Evolutionary conservation across 2,329 filamentous ascomycete genomes (phyloP), one percentile per base, ranked within the genome.

Genomic region (Lojkania enalia): DNA sequence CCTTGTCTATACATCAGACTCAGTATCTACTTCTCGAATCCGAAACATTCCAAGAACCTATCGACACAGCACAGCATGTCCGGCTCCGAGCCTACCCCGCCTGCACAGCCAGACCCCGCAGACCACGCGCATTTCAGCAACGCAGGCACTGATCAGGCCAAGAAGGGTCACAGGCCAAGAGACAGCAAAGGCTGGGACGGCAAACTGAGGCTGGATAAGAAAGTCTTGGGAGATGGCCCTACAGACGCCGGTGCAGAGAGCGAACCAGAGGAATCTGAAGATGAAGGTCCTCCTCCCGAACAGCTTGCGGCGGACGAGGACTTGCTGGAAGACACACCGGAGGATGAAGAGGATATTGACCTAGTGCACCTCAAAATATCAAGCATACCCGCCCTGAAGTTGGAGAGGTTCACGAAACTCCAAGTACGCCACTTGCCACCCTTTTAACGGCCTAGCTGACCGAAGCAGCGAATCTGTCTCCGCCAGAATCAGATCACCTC

Each of bases 401-500:
- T 99, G 36, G 87, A 91, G 49, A 84, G 94, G 48, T 97, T 99
- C 74, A 80, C 77, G 47, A 82, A 88, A 42, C 79, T 90, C 19
- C 77, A 79, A 63, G 85, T 80, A 72, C 33, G 48, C 16, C 7
- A n/a, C 27, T 45, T 20, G 30, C n/a, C 6, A 27, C 18, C 20
- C 15, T 33, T 9, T 33, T 15, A 15, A 16, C 9, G 7, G 7
- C 16, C 14, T 15, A 12, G 11, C 30, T 33, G 6, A 16, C 16
- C 19, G 18, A 35, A 62, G 23, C 57, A 82, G 74, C 78, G 87
- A 61, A 75, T 99, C 57, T 96, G 92, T 66, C 84, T 99, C 15
- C 90, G 94, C 37, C 92, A 99, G 69, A 99, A 99, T 69, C 81
- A 83, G 56, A 94, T 99, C 66, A 79, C 87, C 52, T 76, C 83